Evolutionary conservation across 768 basidiomycete genomes (phyloP).

Genomic region (Xerocomellus dryophilus): DNA sequence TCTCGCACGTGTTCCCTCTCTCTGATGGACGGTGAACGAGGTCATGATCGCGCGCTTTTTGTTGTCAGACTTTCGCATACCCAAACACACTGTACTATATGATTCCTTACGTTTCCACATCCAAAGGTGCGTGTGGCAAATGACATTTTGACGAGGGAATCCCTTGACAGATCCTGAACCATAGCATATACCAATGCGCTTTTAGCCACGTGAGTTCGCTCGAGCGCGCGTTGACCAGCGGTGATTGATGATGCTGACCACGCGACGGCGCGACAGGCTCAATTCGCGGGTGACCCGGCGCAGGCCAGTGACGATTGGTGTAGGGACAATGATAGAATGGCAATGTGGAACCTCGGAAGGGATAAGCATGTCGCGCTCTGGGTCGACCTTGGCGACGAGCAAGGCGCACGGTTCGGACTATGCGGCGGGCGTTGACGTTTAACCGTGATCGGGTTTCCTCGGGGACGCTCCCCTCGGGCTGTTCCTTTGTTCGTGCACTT

Average conservation of each 20-base stretch:
- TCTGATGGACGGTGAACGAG: not conserved
- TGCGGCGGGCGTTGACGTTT: not conserved
- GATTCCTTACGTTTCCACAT: not conserved
- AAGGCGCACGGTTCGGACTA: not conserved
- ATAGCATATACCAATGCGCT: conserved; percentile 1
- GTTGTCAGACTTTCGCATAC: not conserved
- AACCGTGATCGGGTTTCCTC: no score
- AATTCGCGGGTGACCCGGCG: not conserved
- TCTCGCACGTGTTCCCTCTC: not conserved
- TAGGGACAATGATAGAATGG: not conserved
- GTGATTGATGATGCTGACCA: not conserved
- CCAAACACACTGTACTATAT: not conserved
- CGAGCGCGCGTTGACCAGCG: not conserved
- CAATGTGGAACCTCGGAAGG: not conserved
- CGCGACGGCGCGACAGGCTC: not conserved
- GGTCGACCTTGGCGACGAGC: not conserved
- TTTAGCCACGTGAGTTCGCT: not conserved
- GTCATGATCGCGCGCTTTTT: not conserved
- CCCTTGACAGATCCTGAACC: not conserved
- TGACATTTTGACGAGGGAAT: not conserved
- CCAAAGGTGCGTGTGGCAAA: not conserved
- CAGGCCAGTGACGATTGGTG: not conserved
- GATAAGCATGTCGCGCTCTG: not conserved
- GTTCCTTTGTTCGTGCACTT: no score
- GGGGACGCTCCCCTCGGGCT: no score